Base-by-base conservation (phyloP, 768 basidiomycete genomes). In the Hortiboletus campestris region DNA sequence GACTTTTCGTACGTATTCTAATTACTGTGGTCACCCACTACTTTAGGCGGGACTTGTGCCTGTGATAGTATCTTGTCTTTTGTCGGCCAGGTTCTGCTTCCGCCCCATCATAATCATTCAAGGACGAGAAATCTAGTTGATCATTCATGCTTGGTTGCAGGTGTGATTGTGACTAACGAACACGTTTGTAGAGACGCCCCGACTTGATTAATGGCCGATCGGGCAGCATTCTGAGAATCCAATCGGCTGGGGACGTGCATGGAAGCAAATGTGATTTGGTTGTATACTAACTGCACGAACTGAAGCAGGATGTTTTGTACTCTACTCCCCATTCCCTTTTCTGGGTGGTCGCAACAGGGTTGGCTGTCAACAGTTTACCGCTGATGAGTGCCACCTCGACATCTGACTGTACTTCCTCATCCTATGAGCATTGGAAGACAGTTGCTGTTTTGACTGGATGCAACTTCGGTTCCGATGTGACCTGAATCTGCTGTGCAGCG, bases 1-100 rank as follows among this genome's bases (percentile, higher is more conserved):
- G 48, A 66, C 64, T 46, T 56, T 62, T 8, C 45, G 62, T 67
- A 54, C 62, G 67, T 60, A 57, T 47, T 44, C 35, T 61, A 59
- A 59, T 57, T 28, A 54, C 56, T 43, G 29, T 40, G 52, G 46
- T 25, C 62, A 32, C 22, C 6, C 34, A 19, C 40, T 45, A 32
- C 45, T 46, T 25, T 41, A 41, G 53, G 51, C 35, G n/a, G 29
- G 56, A 54, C 46, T 32, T 46, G 38, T 49, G 46, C 41, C 29
- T 49, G 51, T 35, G 51, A 51, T 57, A 31, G 58, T 32, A 22
- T 54, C 49, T 34, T 47, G 49, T 45, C 53, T 54, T 44, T 48
- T 25, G 40, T 52, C 34, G 40, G 32, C 41, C 46, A 44, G 56
- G 48, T 41, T 13, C 38, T 6, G 2, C 35, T 28, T 48, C 19